phyloP scores from a whole-genome alignment of 2,329 filamentous ascomycete genomes.

The Beauveria rudraprayagi region DNA sequence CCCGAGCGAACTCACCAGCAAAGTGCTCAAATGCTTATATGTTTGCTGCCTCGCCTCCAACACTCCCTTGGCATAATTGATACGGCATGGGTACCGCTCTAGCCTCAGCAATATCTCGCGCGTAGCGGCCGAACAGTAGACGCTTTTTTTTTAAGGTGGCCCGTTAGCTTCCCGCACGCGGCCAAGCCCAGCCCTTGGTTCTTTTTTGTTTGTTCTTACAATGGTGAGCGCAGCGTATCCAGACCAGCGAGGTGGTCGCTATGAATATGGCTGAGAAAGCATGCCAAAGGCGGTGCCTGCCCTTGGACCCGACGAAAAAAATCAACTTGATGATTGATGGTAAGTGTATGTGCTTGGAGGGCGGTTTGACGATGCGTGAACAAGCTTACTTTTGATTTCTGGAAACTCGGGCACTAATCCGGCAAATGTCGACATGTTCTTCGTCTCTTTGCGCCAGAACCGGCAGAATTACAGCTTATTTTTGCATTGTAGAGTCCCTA shows the following conservation, averaged over 20 bases:
- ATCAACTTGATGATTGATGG: constrained; percentile 53
- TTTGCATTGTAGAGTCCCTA: background rate
- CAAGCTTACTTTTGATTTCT: constrained; percentile 54
- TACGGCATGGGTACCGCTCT: constrained; percentile 68
- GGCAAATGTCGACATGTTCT: constrained; percentile 67
- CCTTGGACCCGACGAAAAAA: constrained; percentile 59
- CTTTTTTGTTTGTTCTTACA: constrained; percentile 35
- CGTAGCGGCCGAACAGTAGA: constrained; percentile 85
- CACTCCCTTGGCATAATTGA: constrained; percentile 73
- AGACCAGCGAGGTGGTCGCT: constrained; percentile 82
- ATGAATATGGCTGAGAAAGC: constrained; percentile 87
- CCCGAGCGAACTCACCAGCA: constrained; percentile 43
- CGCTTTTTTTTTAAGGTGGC: constrained; percentile 28
- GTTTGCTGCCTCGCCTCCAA: constrained; percentile 66
- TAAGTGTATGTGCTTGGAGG: background rate
- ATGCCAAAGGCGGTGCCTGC: constrained; percentile 60
- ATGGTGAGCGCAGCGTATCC: constrained; percentile 67
- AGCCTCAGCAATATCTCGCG: constrained; percentile 71
- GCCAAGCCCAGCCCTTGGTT: background rate
- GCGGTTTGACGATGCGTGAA: background rate
- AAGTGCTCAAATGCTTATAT: constrained; percentile 65
- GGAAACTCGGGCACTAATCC: constrained; percentile 70
- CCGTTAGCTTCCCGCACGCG: background rate
- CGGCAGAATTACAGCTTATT: background rate
- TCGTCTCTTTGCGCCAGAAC: background rate